phyloP scores from a whole-genome alignment of 228 moss, liverwort and hornwort genomes.

The Sphagnum fallax region DNA sequence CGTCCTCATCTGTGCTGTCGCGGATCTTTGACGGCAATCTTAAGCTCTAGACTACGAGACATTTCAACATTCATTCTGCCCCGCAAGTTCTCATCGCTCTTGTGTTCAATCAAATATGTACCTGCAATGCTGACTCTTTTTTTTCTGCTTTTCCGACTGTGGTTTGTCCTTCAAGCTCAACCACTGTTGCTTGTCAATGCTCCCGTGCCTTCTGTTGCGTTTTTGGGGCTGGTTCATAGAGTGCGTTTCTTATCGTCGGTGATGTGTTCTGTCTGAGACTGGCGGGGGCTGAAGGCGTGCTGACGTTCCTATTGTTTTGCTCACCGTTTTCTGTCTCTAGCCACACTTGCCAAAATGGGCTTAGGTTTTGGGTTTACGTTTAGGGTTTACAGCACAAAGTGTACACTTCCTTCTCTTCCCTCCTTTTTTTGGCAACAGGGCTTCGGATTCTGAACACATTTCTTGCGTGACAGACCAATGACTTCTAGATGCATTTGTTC shows the following conservation, averaged over 20 bases:
- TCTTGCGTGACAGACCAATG: no score
- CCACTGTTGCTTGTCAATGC: background rate
- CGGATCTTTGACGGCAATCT: conserved; percentile 90
- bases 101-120: no score
- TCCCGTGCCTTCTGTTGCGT: conserved; percentile 1
- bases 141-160: background rate
- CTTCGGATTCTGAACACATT: no score
- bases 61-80: no score
- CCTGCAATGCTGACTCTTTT: background rate
- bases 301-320: conserved; percentile 61
- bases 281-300: conserved; percentile 59
- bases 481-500: no score
- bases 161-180: background rate
- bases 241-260: conserved; percentile 86
- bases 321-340: conserved; percentile 68
- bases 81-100: no score
- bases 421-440: conserved; percentile 1
- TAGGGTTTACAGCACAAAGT: conserved; percentile 84
- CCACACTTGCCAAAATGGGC: conserved; percentile 81
- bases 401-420: conserved; percentile 16
- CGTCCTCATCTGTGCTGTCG: conserved; percentile 63
- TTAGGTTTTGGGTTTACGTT: conserved; percentile 81
- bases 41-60: conserved; percentile 30
- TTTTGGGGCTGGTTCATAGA: conserved; percentile 29
- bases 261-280: conserved; percentile 70